Percentiles rank a stretch among this genome's conserved stretches.
Evolutionary conservation across 208 protist species (phyloP).

Genomic region (Sergeia podlipaevii): DNA sequence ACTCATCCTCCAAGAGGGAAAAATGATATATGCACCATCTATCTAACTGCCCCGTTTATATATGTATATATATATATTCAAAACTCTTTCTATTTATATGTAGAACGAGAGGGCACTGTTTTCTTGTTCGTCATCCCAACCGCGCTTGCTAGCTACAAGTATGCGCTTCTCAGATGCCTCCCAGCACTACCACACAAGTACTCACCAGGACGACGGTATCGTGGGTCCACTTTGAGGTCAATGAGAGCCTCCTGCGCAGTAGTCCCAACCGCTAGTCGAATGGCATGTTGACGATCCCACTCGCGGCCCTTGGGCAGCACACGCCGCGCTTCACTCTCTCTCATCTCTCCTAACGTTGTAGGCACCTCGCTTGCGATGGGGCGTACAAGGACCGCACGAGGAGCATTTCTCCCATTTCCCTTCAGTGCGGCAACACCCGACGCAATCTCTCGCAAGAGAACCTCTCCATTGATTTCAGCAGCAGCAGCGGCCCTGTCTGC

Average conservation of each 20-base stretch:
- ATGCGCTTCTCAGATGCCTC: background rate
- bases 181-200: slow-evolving; percentile 16
- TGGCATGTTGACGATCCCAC: slow-evolving; percentile 78
- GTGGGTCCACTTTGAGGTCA: slow-evolving; percentile 50
- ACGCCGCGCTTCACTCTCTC: slow-evolving; percentile 13
- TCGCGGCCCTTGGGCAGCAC: slow-evolving; percentile 54
- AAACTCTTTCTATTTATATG: background rate
- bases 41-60: too few relatives aligned
- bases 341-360: background rate
- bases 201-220: slow-evolving; percentile 69
- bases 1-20: too few relatives aligned
- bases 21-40: too few relatives aligned
- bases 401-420: background rate
- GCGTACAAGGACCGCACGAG: slow-evolving; percentile 44
- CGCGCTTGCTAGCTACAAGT: background rate
- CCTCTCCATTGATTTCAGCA: background rate
- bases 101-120: too few relatives aligned
- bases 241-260: slow-evolving; percentile 75
- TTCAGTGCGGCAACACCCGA: background rate
- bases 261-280: slow-evolving; percentile 38
- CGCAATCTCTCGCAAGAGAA: background rate
- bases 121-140: background rate
- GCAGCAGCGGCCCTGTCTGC: background rate
- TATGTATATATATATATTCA: background rate
- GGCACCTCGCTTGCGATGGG: slow-evolving; percentile 34